Percentiles rank a stretch among this genome's conserved stretches.
phyloP scores from a whole-genome alignment of 1,284 basidiomycete species.

The Ceratobasidium sp. region DNA sequence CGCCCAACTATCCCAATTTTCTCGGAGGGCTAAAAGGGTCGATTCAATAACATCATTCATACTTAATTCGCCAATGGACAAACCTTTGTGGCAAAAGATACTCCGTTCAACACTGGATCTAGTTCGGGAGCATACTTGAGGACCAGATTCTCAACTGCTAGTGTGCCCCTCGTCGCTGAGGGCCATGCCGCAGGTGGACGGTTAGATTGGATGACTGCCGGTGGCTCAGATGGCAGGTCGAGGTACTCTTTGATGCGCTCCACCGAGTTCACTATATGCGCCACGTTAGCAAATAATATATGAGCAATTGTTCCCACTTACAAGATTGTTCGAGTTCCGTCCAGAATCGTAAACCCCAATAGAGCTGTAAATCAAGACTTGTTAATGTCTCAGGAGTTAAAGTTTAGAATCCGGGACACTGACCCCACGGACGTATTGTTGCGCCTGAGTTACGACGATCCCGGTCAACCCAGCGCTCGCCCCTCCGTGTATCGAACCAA shows the following conservation, averaged over 20 bases:
- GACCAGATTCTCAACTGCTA: slow-evolving; percentile 78
- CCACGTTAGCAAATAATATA: slow-evolving; percentile 41
- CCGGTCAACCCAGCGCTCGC: slow-evolving; percentile 23
- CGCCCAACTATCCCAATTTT: slow-evolving; percentile 80
- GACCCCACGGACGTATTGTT: slow-evolving; percentile 11
- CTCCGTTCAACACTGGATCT: slow-evolving; percentile 81
- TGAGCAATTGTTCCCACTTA: slow-evolving; percentile 50
- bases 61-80: slow-evolving; percentile 48
- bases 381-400: neutral
- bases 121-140: slow-evolving; percentile 89
- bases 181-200: slow-evolving; percentile 90
- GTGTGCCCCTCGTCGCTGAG: slow-evolving; percentile 59
- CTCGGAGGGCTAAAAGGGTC: slow-evolving; percentile 69
- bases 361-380: slow-evolving; percentile 5
- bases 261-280: slow-evolving; percentile 56
- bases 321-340: slow-evolving; percentile 37
- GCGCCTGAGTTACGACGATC: slow-evolving; percentile 16
- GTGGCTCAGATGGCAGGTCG: neutral
- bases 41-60: neutral
- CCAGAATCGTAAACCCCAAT: slow-evolving; percentile 32
- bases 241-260: slow-evolving; percentile 90
- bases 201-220: slow-evolving; percentile 51
- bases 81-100: slow-evolving; percentile 71
- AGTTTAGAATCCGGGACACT: neutral
- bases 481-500: slow-evolving; percentile 15